Conservation (phyloP, 2,329 filamentous ascomycete species). For the Coniella lustricola region DNA sequence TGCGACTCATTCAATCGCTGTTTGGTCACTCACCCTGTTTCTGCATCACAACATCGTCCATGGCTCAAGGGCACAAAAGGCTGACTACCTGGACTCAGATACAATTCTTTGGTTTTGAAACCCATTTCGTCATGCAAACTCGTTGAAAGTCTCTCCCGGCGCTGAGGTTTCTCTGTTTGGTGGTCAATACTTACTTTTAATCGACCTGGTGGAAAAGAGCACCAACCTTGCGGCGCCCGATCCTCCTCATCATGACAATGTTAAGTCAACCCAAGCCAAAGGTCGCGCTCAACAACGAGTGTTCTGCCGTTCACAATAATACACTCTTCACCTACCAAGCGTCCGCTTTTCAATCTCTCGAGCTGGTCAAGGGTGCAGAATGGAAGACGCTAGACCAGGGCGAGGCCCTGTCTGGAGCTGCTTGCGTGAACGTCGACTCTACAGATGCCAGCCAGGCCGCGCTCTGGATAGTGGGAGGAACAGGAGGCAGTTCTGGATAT, state of each 20-base stretch:
- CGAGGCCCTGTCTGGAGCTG: slow-evolving; percentile 63
- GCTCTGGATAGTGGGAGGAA: slow-evolving; percentile 78
- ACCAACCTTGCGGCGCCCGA: neutral
- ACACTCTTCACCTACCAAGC: slow-evolving; percentile 79
- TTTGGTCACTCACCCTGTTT: too few species aligned
- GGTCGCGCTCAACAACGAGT: slow-evolving; percentile 66
- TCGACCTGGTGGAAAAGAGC: neutral
- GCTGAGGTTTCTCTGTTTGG: slow-evolving; percentile 9
- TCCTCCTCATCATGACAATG: slow-evolving; percentile 17
- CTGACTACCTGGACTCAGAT: neutral
- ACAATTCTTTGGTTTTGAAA: neutral
- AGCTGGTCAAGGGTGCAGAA: slow-evolving; percentile 58
- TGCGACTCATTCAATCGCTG: too few species aligned
- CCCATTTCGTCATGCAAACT: slow-evolving; percentile 13
- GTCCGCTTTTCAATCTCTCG: slow-evolving; percentile 66
- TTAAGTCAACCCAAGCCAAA: slow-evolving; percentile 51
- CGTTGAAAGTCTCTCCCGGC: slow-evolving; percentile 9
- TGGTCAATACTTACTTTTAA: neutral
- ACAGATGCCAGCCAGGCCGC: slow-evolving; percentile 52
- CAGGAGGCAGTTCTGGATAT: slow-evolving; percentile 48
- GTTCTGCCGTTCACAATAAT: slow-evolving; percentile 73
- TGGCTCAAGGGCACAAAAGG: neutral
- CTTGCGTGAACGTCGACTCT: slow-evolving; percentile 66
- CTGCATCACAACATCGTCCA: neutral
- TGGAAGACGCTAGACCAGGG: slow-evolving; percentile 65